Percentiles rank a stretch among this genome's conserved stretches.
These are phyloP conservation scores for Paramecium biaurelia DNA, from an alignment of 73 alveolate genomes.

Conservation along the genomic window DNA sequence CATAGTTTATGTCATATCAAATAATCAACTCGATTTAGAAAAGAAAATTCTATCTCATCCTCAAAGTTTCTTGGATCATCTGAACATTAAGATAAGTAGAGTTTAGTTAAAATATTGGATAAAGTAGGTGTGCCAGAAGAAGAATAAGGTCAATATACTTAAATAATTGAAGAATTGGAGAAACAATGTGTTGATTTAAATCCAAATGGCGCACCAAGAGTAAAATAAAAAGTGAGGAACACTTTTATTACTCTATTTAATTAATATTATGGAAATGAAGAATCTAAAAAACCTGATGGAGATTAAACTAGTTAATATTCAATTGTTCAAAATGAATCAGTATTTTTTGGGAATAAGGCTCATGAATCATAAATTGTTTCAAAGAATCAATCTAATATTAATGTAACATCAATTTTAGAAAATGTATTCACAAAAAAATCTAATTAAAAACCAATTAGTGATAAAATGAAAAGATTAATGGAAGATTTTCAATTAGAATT, in stretches of 20 bases:
- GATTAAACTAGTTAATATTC: neutral
- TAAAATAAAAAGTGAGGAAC: neutral
- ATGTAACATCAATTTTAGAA: neutral
- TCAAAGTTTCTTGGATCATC: neutral
- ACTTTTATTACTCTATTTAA: neutral
- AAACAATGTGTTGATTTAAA: neutral
- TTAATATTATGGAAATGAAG: neutral
- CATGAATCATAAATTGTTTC: neutral
- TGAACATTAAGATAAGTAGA: neutral
- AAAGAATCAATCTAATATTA: neutral
- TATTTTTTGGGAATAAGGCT: neutral
- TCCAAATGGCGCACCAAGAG: neutral
- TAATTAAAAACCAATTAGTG: neutral
- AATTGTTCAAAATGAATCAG: neutral
- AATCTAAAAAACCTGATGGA: neutral
- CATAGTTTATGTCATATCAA: neutral
- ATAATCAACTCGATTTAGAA: neutral
- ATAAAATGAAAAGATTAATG: neutral
- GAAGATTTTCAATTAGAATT: neutral
- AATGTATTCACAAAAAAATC: neutral
- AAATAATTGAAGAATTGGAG: conserved; percentile 11
- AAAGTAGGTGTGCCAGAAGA: neutral
- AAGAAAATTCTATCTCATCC: neutral
- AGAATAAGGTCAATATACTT: neutral
- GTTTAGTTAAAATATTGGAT: neutral